Percentiles rank a stretch among this genome's conserved stretches.
These are phyloP conservation scores for Candida glaebosa DNA, from an alignment of 805 yeast genomes.

Conservation along the genomic window DNA sequence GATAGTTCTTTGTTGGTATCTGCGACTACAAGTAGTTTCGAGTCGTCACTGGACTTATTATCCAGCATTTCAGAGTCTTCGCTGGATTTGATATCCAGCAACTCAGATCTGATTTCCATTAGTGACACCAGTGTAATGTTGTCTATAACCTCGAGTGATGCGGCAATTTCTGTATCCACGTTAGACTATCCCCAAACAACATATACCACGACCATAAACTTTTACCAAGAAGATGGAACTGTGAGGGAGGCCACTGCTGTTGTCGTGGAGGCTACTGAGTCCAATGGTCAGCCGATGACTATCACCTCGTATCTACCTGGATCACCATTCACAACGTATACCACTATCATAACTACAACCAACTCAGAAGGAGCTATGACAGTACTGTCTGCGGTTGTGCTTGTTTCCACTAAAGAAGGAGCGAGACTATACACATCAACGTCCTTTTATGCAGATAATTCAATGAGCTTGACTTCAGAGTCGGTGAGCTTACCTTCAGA, in stretches of 20 bases:
- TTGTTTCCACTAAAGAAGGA: slow-evolving; percentile 14
- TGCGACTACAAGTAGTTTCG: too few relatives aligned
- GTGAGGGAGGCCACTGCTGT: slow-evolving; percentile 6
- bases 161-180: too few relatives aligned
- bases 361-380: slow-evolving; percentile 11
- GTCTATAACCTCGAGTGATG: not conserved
- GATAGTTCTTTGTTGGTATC: too few relatives aligned
- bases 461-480: slow-evolving; percentile 11
- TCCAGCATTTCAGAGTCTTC: too few relatives aligned
- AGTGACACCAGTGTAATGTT: not conserved
- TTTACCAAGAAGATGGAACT: too few relatives aligned
- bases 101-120: not conserved
- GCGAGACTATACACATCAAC: slow-evolving; percentile 15
- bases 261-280: not conserved
- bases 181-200: too few relatives aligned
- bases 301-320: slow-evolving; percentile 4
- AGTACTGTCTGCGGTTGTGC: slow-evolving; percentile 13
- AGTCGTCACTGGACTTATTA: too few relatives aligned
- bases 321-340: slow-evolving; percentile 12
- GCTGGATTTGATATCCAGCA: too few relatives aligned
- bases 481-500: too few relatives aligned
- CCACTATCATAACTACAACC: slow-evolving; percentile 12
- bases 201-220: too few relatives aligned
- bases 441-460: not conserved
- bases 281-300: slow-evolving; percentile 3